Evolutionary conservation across 495 filamentous ascomycete genomes (phyloP).

Genomic region (Aspergillus nanangensis): DNA sequence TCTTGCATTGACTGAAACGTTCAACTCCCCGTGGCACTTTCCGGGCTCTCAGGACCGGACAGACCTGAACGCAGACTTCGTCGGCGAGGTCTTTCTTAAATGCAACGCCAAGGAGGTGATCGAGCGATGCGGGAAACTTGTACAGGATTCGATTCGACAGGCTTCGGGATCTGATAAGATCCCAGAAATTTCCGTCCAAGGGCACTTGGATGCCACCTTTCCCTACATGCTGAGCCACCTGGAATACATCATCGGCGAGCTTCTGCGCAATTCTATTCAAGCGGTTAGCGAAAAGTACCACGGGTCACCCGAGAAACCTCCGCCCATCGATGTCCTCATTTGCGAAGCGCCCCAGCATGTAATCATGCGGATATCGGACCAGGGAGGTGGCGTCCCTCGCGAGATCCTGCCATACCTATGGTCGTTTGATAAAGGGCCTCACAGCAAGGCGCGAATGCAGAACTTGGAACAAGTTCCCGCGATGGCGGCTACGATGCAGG

Average conservation of each 20-base stretch:
- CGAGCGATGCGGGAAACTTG: constrained; percentile 69
- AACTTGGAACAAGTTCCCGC: constrained; percentile 86
- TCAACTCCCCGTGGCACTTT: constrained; percentile 89
- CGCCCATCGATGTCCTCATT: constrained; percentile 88
- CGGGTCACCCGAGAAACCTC: constrained; percentile 42
- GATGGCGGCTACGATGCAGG: constrained; percentile 93
- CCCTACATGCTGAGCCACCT: constrained; percentile 95
- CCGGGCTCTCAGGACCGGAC: constrained; percentile 65
- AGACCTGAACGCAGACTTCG: constrained; percentile 72
- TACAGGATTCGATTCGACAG: constrained; percentile 62
- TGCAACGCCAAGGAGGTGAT: constrained; percentile 91
- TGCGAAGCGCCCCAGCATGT: constrained; percentile 95
- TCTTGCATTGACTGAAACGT: constrained; percentile 92
- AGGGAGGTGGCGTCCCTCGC: constrained; percentile 84
- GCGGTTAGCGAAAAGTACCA: constrained; percentile 72
- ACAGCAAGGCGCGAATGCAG: constrained; percentile 64
- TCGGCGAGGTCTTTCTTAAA: constrained; percentile 92
- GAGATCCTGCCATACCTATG: constrained; percentile 87
- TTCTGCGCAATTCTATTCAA: constrained; percentile 92
- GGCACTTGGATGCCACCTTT: constrained; percentile 85
- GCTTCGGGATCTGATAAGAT: constrained; percentile 68
- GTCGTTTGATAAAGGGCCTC: constrained; percentile 91
- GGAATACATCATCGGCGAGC: constrained; percentile 95
- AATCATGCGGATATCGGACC: constrained; percentile 92
- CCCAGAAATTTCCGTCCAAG: constrained; percentile 79